Evolutionary conservation across 495 filamentous ascomycete genomes (phyloP).

Genomic region (Tuber brumale): DNA sequence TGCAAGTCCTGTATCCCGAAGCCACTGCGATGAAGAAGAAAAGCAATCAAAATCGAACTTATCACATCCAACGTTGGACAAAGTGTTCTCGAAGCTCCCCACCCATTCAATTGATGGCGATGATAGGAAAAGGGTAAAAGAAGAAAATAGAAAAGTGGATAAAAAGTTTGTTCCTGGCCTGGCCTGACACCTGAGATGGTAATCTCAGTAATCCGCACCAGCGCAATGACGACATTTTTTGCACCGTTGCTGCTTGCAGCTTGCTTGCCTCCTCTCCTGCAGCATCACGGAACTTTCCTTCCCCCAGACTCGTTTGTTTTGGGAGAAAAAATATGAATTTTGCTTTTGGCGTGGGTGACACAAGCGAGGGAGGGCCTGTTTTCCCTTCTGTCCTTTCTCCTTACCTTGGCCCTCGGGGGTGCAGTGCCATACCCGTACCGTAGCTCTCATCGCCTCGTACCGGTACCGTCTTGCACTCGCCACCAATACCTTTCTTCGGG

Average conservation of each 20-base stretch:
- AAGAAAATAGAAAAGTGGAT: neutral
- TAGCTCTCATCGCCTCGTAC: neutral
- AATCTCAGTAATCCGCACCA: neutral
- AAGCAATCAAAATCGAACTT: constrained; percentile 3
- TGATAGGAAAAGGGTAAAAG: neutral
- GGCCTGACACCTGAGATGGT: neutral
- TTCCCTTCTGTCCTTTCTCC: neutral
- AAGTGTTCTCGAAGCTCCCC: neutral
- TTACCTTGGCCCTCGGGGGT: neutral
- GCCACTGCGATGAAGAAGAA: neutral
- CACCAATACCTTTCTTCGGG: neutral
- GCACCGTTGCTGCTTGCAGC: neutral
- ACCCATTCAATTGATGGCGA: neutral
- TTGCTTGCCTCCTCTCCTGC: neutral
- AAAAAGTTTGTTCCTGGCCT: constrained; percentile 1
- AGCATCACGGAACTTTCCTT: constrained; percentile 2
- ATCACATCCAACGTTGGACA: neutral
- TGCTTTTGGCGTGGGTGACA: constrained; percentile 3
- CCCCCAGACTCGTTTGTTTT: neutral
- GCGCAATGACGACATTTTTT: constrained; percentile 4
- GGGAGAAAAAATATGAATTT: neutral
- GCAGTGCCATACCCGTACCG: neutral
- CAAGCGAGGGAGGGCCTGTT: neutral
- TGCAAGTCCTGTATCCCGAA: neutral
- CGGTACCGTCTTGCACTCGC: neutral